Percentiles rank a stretch among this genome's conserved stretches.
phyloP scores from a whole-genome alignment of 495 filamentous ascomycete species.

The Xylaria palmicola region DNA sequence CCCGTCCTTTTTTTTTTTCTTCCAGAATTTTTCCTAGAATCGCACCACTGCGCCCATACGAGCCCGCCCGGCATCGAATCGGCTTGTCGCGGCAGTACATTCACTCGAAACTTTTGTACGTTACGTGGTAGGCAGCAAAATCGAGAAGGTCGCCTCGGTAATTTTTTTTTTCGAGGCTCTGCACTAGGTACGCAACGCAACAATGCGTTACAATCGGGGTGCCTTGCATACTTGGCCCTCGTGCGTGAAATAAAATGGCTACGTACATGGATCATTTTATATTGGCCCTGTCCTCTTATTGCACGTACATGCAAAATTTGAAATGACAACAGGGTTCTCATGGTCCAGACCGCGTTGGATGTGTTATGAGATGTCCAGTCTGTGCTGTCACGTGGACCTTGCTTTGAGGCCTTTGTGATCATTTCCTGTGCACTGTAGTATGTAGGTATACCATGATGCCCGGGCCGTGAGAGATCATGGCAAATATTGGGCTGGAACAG shows the following conservation, averaged over 20 bases:
- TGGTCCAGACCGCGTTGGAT: neutral
- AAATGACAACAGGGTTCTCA: neutral
- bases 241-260: neutral
- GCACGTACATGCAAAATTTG: conserved; percentile 5
- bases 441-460: neutral
- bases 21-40: neutral
- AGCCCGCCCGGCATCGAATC: conserved; percentile 8
- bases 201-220: neutral
- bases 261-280: neutral
- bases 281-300: neutral
- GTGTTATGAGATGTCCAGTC: neutral
- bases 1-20: neutral
- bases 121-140: too few relatives aligned
- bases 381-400: neutral
- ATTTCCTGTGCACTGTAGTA: neutral
- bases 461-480: neutral
- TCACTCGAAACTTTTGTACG: too few relatives aligned
- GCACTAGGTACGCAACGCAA: neutral
- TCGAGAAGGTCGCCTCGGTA: conserved; percentile 4
- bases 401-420: neutral
- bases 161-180: neutral
- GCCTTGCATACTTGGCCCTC: conserved; percentile 10
- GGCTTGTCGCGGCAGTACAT: conserved; percentile 5
- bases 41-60: conserved; percentile 6
- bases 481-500: conserved; percentile 11